Evolutionary conservation across 1,139 yeast genomes (phyloP), one percentile per base, ranked within the genome.

Genomic region (Taphrina sp.): DNA sequence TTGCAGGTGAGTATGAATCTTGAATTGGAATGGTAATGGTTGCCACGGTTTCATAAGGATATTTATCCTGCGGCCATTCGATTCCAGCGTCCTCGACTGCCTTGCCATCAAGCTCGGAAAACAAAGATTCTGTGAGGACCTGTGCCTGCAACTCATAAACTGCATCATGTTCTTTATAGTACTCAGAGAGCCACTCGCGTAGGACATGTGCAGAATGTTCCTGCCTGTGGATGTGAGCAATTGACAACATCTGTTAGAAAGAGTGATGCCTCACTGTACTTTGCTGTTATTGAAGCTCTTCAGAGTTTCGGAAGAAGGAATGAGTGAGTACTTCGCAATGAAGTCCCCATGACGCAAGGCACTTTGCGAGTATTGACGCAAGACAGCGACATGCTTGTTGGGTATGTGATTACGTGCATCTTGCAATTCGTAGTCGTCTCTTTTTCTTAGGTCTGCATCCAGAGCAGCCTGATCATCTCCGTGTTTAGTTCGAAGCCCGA

Each of bases 261-360:
- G 7, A 7, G 43, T 23, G 14, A 16, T 17, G 23, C 24, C 45
- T 26, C 17, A 41, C 45, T 41, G 45, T 12, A 41, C 45, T 16
- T 23, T 12, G 35, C 23, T 12, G 19, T 41, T 34, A 19, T 41
- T 41, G 45, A 41, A 41, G 12, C 43, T 38, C 19, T 20, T 8
- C 22, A 3, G n/a, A 2, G 16, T 36, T 36, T 26, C 31, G 10
- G 31, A 26, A 26, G 31, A 26, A 26, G 31, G 31, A 7, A 26
- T 12, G 12, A 26, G 31, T 7, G 12, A 7, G 31, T 26, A 26
- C 31, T 26, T 26, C 10, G 31, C 31, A 12, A 26, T 12, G 12
- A 7, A 26, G 31, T 26, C 31, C 10, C 31, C 31, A 26, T 26
- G 31, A 7, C 31, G 7, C 31, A 26, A 7, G 31, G 31, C 31